These are phyloP conservation scores for Zasmidium cellare DNA, from an alignment of 2,329 filamentous ascomycete species.

Conservation along the genomic window DNA sequence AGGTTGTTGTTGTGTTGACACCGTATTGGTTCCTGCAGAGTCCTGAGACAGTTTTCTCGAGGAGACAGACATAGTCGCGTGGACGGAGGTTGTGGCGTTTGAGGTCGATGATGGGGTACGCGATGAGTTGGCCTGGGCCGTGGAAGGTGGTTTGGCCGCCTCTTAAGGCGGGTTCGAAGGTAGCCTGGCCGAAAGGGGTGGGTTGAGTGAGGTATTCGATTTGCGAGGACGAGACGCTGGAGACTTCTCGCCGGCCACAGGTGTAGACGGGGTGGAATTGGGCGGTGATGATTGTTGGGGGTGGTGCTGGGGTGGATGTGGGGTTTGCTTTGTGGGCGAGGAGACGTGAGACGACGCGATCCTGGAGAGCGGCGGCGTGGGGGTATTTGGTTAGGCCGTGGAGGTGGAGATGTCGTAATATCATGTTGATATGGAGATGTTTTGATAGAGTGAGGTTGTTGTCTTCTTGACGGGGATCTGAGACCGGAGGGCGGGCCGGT, in stretches of 20 bases:
- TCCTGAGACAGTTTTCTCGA: slow-evolving; percentile 75
- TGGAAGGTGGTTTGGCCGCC: slow-evolving; percentile 95
- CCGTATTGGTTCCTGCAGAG: slow-evolving; percentile 59
- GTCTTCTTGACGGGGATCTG: neutral
- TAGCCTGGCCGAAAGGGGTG: slow-evolving; percentile 46
- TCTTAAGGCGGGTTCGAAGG: slow-evolving; percentile 71
- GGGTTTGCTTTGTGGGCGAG: slow-evolving; percentile 60
- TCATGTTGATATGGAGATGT: slow-evolving; percentile 39
- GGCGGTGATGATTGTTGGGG: slow-evolving; percentile 76
- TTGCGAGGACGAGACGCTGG: slow-evolving; percentile 50
- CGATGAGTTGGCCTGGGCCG: slow-evolving; percentile 85
- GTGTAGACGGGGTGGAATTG: slow-evolving; percentile 83
- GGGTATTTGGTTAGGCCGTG: slow-evolving; percentile 55
- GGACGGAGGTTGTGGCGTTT: slow-evolving; percentile 67
- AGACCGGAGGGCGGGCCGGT: neutral
- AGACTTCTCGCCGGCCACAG: slow-evolving; percentile 76
- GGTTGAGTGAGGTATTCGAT: slow-evolving; percentile 39
- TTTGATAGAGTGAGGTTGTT: neutral
- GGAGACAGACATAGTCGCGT: slow-evolving; percentile 71
- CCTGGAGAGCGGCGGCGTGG: slow-evolving; percentile 58
- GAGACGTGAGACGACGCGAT: slow-evolving; percentile 55
- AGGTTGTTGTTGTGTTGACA: slow-evolving; percentile 63
- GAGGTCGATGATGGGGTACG: slow-evolving; percentile 90
- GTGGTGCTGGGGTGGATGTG: slow-evolving; percentile 32
- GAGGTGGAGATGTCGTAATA: slow-evolving; percentile 62